Evolutionary conservation across 1,284 basidiomycete genomes (phyloP).

Genomic region (Malassezia nana): DNA sequence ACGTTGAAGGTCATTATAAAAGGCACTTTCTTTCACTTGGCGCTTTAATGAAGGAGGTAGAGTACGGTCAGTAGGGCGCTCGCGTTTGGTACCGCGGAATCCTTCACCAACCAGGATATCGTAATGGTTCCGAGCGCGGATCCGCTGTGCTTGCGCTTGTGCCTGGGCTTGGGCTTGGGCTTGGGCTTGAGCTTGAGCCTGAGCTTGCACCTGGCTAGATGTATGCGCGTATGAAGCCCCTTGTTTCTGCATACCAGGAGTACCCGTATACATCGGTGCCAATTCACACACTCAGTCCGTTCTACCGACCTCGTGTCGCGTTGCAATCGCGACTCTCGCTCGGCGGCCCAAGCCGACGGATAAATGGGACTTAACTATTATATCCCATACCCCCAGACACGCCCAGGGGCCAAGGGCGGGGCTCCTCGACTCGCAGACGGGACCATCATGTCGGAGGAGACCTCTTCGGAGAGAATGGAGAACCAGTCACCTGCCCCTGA

Average conservation of each 20-base stretch:
- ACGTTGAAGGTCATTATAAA: conserved; percentile 75
- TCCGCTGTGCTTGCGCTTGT: conserved; percentile 35
- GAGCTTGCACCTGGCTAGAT: not conserved
- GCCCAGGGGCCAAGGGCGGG: not conserved
- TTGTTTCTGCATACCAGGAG: not conserved
- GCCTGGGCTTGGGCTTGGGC: conserved; percentile 25
- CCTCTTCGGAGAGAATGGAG: not conserved
- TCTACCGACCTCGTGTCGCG: not conserved
- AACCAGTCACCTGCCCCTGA: not conserved
- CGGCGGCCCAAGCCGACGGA: not conserved
- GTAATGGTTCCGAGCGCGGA: conserved; percentile 21
- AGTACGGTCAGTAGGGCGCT: conserved; percentile 68
- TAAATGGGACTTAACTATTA: not conserved
- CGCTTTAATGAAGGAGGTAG: conserved; percentile 64
- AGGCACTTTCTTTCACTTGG: conserved; percentile 53
- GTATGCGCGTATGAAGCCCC: conserved; percentile 4
- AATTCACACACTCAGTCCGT: not conserved
- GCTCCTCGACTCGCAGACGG: not conserved
- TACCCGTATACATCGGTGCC: not conserved
- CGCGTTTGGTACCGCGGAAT: conserved; percentile 54
- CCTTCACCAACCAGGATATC: conserved; percentile 35
- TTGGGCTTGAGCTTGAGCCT: conserved; percentile 22
- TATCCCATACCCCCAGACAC: not conserved
- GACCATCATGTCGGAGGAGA: not conserved
- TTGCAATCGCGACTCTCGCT: not conserved